phyloP scores from a whole-genome alignment of 164 flowering plant genomes.

The Berberis vulgaris region DNA sequence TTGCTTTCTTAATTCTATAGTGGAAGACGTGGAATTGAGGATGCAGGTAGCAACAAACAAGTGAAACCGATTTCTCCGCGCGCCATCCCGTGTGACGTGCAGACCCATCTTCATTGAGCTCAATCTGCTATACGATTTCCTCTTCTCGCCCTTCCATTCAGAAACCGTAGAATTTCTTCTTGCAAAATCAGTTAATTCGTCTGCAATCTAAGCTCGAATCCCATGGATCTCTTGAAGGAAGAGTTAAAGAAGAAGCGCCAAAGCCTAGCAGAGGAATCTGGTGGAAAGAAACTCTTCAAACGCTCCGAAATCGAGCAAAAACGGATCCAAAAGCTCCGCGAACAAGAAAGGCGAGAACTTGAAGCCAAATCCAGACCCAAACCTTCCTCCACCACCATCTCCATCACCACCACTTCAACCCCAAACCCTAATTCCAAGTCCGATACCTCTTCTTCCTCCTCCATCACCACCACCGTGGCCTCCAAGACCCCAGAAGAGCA shows the following conservation, averaged over 20 bases:
- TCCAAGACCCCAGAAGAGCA: slow-evolving; percentile 39
- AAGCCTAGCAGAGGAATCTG: slow-evolving; percentile 20
- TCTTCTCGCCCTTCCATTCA: too few relatives aligned
- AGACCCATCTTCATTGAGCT: too few relatives aligned
- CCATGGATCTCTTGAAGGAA: slow-evolving; percentile 34
- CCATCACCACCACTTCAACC: slow-evolving; percentile 15
- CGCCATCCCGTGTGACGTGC: too few relatives aligned
- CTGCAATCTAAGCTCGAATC: too few relatives aligned
- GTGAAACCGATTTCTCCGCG: too few relatives aligned
- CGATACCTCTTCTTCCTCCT: slow-evolving; percentile 16
- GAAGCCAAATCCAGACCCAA: slow-evolving; percentile 39
- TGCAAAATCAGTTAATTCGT: too few relatives aligned
- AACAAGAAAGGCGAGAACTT: slow-evolving; percentile 64
- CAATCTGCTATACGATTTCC: too few relatives aligned
- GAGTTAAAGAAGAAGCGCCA: slow-evolving; percentile 31
- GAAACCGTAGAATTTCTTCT: too few relatives aligned
- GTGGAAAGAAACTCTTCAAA: slow-evolving; percentile 34
- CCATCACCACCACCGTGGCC: too few relatives aligned
- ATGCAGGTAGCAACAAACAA: too few relatives aligned
- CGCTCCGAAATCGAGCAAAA: slow-evolving; percentile 44
- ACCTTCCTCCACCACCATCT: background rate
- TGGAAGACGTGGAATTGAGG: too few relatives aligned
- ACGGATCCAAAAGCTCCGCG: slow-evolving; percentile 52
- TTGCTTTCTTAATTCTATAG: too few relatives aligned
- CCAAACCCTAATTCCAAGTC: slow-evolving; percentile 31